Base-by-base conservation (phyloP, 192 early-diverging fungal species). In the Dimargaris cristalligena region DNA sequence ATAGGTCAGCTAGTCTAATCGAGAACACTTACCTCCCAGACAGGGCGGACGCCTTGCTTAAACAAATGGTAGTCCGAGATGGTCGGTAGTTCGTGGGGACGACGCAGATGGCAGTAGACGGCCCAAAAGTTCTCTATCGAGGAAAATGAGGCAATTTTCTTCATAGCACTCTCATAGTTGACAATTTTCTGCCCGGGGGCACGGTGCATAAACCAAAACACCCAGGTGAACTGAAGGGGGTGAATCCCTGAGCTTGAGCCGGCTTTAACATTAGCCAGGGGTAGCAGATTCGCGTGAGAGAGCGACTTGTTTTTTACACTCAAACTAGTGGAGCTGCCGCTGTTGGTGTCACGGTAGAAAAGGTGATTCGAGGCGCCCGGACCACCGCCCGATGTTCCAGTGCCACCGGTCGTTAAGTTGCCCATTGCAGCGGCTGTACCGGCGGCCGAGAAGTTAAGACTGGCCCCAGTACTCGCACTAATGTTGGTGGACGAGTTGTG, bases 201-300 rank as follows among this genome's bases (percentile, higher is more conserved):
- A 32, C 91, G 84, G 74, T 92, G 90, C 87, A 93, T 92, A 60
- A 88, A 92, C 87, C 87, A 94, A 70, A 91, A 90, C 29, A 89
- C 83, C 91, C 91, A 94, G 10, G 85, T 74, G 60, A 78, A 86
- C 41, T 76, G 82, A 61, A 94, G 73, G 44, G 84, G 80, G 51
- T 88, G 87, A 10, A 57, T 59, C 28, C 61, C 52, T 25, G 38
- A 47, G 30, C 6, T 47, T 31, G 34, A 18, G n/a, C 32, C 16
- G 9, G 55, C 34, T 16, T 34, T 57, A 34, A 34, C 55, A 3
- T 20, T 31, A n/a, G 55, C 55, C 33, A 57, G 23, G 3, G 55
- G 55, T 4, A 57, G 23, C 26, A 57, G 33, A n/a, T 57, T 57
- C 16, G 26, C 55, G 32, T 57, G 55, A 18, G 55, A 57, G 22